These are phyloP conservation scores for Spizellomyces punctatus DNA, from an alignment of 192 early-diverging fungal species.

Conservation along the genomic window DNA sequence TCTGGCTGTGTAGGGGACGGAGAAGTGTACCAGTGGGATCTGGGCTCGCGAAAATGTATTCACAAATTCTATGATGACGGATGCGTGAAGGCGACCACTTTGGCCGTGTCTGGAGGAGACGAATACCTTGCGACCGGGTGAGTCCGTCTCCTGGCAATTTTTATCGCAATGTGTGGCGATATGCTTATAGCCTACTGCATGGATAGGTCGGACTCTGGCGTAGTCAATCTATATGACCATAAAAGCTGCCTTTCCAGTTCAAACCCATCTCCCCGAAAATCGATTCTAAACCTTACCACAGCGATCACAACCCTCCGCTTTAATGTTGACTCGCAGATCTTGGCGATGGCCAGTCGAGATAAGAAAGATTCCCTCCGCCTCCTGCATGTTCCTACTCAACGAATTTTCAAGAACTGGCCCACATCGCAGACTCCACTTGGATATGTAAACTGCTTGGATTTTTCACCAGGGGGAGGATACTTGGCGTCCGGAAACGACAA, in stretches of 20 bases:
- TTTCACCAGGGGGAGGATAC: conserved; percentile 92
- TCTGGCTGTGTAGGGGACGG: conserved; percentile 66
- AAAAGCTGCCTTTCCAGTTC: conserved; percentile 48
- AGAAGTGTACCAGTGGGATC: conserved; percentile 89
- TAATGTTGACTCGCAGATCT: conserved; percentile 83
- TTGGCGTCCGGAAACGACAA: conserved; percentile 89
- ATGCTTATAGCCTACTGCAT: not conserved
- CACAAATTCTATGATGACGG: conserved; percentile 84
- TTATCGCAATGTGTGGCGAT: conserved; percentile 2
- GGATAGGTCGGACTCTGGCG: conserved; percentile 69
- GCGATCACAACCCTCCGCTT: conserved; percentile 72
- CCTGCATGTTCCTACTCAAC: conserved; percentile 77
- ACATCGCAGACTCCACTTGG: conserved; percentile 77
- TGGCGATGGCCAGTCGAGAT: conserved; percentile 72
- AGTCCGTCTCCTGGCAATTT: conserved; percentile 1
- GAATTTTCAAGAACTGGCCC: conserved; percentile 96
- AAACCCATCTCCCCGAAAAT: conserved; percentile 69
- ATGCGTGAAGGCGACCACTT: conserved; percentile 69
- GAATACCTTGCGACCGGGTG: conserved; percentile 86
- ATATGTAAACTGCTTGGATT: conserved; percentile 75
- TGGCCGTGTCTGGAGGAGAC: conserved; percentile 72
- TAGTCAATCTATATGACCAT: conserved; percentile 85
- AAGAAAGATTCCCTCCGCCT: conserved; percentile 82
- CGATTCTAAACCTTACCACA: conserved; percentile 87
- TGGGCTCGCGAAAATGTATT: conserved; percentile 70